A percentile compares a stretch with the other conserved stretches of the same genome.
These are phyloP conservation scores for Leptographium procerum DNA, from an alignment of 2,329 filamentous ascomycete genomes.

Conservation along the genomic window DNA sequence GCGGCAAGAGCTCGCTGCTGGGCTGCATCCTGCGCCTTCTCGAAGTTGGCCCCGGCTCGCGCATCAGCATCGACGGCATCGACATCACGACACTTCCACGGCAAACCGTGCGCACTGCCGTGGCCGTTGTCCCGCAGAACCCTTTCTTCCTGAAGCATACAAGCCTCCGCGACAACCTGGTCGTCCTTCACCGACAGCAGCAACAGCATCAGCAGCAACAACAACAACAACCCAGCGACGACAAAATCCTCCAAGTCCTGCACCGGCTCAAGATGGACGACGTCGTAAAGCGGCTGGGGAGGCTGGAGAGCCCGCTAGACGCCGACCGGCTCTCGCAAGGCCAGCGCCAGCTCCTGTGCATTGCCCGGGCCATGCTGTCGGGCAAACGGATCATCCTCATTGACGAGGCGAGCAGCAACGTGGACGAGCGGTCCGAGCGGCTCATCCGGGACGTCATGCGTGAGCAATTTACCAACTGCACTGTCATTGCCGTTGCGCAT, in stretches of 20 bases:
- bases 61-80: conserved; percentile 33
- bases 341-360: conserved; percentile 83
- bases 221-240: too few species aligned
- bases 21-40: conserved; percentile 34
- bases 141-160: conserved; percentile 32
- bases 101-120: conserved; percentile 14
- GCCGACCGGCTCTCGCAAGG: conserved; percentile 62
- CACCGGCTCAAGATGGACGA: too few species aligned
- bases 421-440: conserved; percentile 86
- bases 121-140: conserved; percentile 38
- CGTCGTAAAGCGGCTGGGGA: too few species aligned
- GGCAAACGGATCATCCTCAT: conserved; percentile 82
- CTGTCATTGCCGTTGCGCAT: conserved; percentile 93
- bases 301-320: neutral
- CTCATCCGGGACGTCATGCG: conserved; percentile 94
- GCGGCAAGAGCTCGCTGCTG: conserved; percentile 18
- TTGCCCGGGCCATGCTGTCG: conserved; percentile 86
- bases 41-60: conserved; percentile 22
- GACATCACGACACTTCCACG: conserved; percentile 19
- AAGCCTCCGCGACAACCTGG: too few species aligned
- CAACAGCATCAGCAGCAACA: too few species aligned
- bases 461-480: conserved; percentile 60
- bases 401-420: conserved; percentile 95
- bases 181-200: too few species aligned
- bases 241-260: too few species aligned